These are phyloP conservation scores for Leishmania martiniquensis DNA, from an alignment of 208 protist species.

Conservation along the genomic window DNA sequence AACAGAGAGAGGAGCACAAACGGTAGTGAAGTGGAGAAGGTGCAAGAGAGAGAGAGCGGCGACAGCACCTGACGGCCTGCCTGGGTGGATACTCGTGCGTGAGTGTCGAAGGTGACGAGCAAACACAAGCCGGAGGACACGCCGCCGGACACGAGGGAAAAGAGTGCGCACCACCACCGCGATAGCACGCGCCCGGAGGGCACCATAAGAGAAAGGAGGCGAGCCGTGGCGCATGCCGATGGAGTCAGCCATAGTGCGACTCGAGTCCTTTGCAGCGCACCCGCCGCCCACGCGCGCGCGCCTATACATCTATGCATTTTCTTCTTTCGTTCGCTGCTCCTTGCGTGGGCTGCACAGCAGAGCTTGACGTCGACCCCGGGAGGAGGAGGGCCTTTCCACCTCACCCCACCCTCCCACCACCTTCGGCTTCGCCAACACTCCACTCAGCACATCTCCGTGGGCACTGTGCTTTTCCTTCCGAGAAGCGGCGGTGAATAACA, in stretches of 20 bases:
- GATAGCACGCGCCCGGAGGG: too few species aligned
- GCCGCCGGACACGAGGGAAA: background rate
- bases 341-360: background rate
- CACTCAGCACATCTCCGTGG: background rate
- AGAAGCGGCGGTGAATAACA: background rate
- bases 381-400: background rate
- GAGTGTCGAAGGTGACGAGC: background rate
- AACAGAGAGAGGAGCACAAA: background rate
- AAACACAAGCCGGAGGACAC: background rate
- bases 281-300: background rate
- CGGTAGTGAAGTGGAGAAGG: background rate
- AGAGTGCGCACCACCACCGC: background rate
- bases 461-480: background rate
- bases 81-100: background rate
- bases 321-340: background rate
- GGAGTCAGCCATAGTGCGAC: background rate
- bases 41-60: background rate
- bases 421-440: background rate
- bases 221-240: background rate
- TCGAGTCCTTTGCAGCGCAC: background rate
- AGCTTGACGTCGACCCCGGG: background rate
- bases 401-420: background rate
- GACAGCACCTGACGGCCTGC: background rate
- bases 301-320: background rate
- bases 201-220: too few species aligned